Percentiles rank a stretch among this genome's conserved stretches.
Conservation (phyloP, 768 basidiomycete species). For the Lentinula sp. region DNA sequence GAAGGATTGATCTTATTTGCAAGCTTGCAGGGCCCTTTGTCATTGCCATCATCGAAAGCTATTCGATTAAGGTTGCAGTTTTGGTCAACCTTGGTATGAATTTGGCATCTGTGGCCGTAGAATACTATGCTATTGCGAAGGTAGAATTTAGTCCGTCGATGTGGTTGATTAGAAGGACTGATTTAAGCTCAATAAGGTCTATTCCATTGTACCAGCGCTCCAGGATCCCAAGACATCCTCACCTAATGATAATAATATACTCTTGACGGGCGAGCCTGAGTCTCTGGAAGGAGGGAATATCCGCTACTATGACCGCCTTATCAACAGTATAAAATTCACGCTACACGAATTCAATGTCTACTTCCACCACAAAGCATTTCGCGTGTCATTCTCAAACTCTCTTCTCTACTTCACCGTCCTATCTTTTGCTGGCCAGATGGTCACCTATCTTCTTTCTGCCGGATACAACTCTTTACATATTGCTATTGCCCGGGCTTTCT, state of each 20-base stretch:
- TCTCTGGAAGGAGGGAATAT: neutral
- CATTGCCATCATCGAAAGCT: constrained; percentile 18
- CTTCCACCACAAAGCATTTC: constrained; percentile 15
- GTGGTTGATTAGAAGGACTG: neutral
- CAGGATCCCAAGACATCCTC: neutral
- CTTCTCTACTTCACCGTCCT: constrained; percentile 25
- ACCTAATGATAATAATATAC: neutral
- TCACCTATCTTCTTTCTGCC: constrained; percentile 19
- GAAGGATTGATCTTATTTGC: constrained; percentile 23
- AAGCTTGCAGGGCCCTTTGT: constrained; percentile 19
- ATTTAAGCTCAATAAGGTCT: no score
- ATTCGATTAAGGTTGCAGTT: constrained; percentile 16
- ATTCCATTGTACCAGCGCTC: no score
- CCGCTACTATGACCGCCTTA: no score
- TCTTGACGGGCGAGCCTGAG: neutral
- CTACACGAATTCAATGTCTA: constrained; percentile 12
- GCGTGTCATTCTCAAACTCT: constrained; percentile 17
- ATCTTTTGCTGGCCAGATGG: constrained; percentile 21
- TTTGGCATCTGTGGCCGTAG: constrained; percentile 14
- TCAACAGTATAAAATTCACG: neutral
- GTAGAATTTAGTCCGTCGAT: constrained; percentile 6
- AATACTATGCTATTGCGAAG: constrained; percentile 19
- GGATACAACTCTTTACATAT: constrained; percentile 18
- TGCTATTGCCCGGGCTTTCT: constrained; percentile 15
- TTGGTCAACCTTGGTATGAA: constrained; percentile 13